Evolutionary conservation across 2,329 filamentous ascomycete species (phyloP), one percentile per base, ranked within the genome.

Genomic region (Colletotrichum cordylinicola): DNA sequence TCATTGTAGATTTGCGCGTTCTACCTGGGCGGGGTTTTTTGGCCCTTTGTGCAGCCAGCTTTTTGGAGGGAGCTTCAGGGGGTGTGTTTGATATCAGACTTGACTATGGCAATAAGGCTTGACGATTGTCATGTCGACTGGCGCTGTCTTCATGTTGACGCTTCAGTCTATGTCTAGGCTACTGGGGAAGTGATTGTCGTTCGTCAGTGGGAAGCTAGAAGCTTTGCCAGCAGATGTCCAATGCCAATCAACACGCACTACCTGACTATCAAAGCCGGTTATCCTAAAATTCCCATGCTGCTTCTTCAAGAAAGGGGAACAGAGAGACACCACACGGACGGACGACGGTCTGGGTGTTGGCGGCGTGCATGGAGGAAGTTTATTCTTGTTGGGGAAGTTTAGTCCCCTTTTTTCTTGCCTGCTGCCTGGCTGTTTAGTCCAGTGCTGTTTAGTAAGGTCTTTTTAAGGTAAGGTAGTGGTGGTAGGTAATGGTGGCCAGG

Each of bases 301-400:
- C 18, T 48, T 48, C 39, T 48, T n/a, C 39, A n/a, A 48, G 39
- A 48, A 48, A 48, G 18, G 39, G 39, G 39, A 18, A 48, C 18
- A 48, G 18, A 48, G n/a, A 9, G 18, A n/a, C 39, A 43, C 18
- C 39, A 48, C 39, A 43, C 39, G 39, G 39, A 48, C 18, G n/a
- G 56, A 27, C 27, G 12, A 61, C 60, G 21, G 60, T 52, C 37
- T 66, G 37, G 62, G 21, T 21, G 24, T 67, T 65, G 62, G 62
- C 56, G 27, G 61, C 24, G 55, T n/a, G 52, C 31, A 67, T 18
- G n/a, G 33, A 67, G 39, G 35, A 75, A 75, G 64, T 67, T 52
- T 58, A 75, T 64, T 75, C 69, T 73, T 75, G 73, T 75, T 75
- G 73, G 56, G 71, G 69, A 75, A 27, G 56, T n/a, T 52, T 70